These are phyloP conservation scores for Alternaria arborescens DNA, from an alignment of 2,329 filamentous ascomycete species.

Conservation along the genomic window DNA sequence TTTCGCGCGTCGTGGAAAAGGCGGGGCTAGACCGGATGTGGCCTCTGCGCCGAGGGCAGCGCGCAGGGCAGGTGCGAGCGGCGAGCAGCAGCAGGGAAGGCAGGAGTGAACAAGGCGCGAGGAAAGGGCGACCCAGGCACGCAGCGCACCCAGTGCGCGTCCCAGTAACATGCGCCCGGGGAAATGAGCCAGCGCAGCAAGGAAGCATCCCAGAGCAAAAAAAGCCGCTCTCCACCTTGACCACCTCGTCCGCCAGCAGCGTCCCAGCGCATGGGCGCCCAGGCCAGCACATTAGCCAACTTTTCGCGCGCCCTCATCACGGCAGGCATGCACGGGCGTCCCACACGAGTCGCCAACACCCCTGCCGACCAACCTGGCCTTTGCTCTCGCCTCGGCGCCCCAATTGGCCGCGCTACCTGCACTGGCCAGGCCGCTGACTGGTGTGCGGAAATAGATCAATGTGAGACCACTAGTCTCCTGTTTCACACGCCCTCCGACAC, in stretches of 20 bases:
- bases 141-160: background rate
- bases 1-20: slow-evolving; percentile 6
- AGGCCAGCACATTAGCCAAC: slow-evolving; percentile 16
- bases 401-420: slow-evolving; percentile 36
- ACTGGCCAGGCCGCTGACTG: slow-evolving; percentile 37
- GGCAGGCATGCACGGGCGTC: slow-evolving; percentile 24
- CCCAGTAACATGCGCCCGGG: slow-evolving; percentile 2
- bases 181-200: background rate
- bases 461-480: slow-evolving; percentile 51
- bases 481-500: slow-evolving; percentile 52
- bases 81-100: slow-evolving; percentile 2
- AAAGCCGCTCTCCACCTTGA: slow-evolving; percentile 10
- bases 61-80: slow-evolving; percentile 12
- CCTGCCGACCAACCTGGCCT: slow-evolving; percentile 15
- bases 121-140: slow-evolving; percentile 10
- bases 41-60: slow-evolving; percentile 14
- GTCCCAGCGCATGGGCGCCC: slow-evolving; percentile 1
- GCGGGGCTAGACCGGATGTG: slow-evolving; percentile 22
- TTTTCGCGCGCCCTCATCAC: slow-evolving; percentile 21
- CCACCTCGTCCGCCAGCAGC: background rate
- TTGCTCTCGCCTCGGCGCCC: slow-evolving; percentile 23
- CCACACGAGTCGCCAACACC: slow-evolving; percentile 33
- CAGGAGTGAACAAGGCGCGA: slow-evolving; percentile 13
- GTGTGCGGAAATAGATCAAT: slow-evolving; percentile 46
- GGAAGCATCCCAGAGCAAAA: background rate